phyloP scores from a whole-genome alignment of 495 filamentous ascomycete species.

The Aspergillus conjunctus region DNA sequence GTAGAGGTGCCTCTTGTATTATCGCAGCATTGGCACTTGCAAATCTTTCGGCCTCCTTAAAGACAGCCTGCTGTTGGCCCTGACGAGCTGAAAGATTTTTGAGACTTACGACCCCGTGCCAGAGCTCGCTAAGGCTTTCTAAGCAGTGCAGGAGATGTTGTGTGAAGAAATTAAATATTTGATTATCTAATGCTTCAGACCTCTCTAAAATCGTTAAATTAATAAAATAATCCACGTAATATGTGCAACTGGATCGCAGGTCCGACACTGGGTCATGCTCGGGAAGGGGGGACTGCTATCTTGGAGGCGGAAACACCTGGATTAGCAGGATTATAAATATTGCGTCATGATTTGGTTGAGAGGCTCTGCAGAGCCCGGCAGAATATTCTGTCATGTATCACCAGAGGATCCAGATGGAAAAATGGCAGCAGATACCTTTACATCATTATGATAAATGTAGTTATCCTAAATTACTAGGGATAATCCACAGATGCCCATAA shows the following conservation, averaged over 20 bases:
- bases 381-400: background rate
- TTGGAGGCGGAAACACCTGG: conserved; percentile 5
- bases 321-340: conserved; percentile 5
- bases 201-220: background rate
- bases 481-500: background rate
- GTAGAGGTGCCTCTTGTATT: conserved; percentile 16
- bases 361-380: background rate
- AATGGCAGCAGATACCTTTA: background rate
- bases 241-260: conserved; percentile 11
- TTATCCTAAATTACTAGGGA: background rate
- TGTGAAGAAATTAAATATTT: conserved; percentile 6
- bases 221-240: conserved; percentile 9
- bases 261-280: conserved; percentile 4
- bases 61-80: conserved; percentile 1
- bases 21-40: conserved; percentile 5
- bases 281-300: conserved; percentile 2
- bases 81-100: background rate
- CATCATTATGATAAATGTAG: background rate
- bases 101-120: conserved; percentile 14
- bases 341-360: background rate
- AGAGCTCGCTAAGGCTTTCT: conserved; percentile 12
- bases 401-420: background rate
- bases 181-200: background rate
- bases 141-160: conserved; percentile 14
- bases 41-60: conserved; percentile 17